Conservation (phyloP, 352 stramenopile genomes). For the Phytophthora meadii region DNA sequence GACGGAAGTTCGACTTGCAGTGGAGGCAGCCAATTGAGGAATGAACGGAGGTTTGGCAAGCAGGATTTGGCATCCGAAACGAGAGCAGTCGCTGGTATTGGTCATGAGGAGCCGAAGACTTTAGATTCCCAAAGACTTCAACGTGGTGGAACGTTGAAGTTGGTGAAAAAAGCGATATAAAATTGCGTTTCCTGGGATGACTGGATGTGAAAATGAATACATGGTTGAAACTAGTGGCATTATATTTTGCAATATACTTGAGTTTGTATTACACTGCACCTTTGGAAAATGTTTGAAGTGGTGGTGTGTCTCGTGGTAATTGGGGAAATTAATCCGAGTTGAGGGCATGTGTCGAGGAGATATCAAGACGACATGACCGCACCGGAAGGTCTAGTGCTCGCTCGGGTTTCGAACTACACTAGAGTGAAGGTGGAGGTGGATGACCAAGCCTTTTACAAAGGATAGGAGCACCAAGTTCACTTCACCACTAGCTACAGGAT, state of each 20-base stretch:
- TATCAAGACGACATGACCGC: background rate
- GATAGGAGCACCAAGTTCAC: background rate
- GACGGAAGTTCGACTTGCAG: constrained; percentile 16
- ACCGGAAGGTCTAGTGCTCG: background rate
- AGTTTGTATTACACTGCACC: constrained; percentile 5
- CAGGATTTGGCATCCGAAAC: background rate
- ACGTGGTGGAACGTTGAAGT: constrained; percentile 32
- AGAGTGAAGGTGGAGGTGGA: too few relatives aligned
- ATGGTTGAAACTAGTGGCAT: too few relatives aligned
- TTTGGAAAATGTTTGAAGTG: background rate
- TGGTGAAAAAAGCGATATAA: constrained; percentile 35
- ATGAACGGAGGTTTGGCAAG: constrained; percentile 17
- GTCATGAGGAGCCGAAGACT: too few relatives aligned
- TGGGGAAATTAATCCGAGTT: constrained; percentile 18
- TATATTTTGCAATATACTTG: background rate
- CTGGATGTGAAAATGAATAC: background rate
- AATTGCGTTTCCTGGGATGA: constrained; percentile 26
- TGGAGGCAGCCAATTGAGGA: constrained; percentile 37
- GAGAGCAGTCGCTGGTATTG: too few relatives aligned
- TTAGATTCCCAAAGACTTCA: constrained; percentile 25
- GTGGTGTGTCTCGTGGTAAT: constrained; percentile 19
- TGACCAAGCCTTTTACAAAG: background rate
- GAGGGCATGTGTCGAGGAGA: constrained; percentile 4
- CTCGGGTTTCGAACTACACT: background rate
- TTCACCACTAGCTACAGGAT: background rate